Percentiles rank a stretch among this genome's conserved stretches.
Conservation (phyloP, 305 asterid genomes). For the Plantago rigida region DNA sequence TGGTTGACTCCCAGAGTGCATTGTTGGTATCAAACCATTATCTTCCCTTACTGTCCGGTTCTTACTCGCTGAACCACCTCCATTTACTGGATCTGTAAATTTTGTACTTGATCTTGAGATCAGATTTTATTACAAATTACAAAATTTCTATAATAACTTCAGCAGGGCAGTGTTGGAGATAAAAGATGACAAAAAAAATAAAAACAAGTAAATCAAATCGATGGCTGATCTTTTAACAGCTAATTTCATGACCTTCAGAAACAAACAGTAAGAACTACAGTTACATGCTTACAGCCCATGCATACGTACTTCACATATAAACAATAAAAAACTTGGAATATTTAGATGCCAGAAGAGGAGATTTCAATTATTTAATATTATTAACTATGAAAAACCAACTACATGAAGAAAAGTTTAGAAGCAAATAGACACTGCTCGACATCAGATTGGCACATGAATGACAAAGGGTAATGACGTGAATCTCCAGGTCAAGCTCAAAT, state of each 20-base stretch:
- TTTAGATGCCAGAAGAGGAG: slow-evolving; percentile 6
- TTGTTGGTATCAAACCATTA: not conserved
- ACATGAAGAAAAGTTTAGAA: slow-evolving; percentile 15
- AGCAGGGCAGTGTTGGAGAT: no score
- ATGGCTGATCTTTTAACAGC: slow-evolving; percentile 6
- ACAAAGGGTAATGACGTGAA: no score
- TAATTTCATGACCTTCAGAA: slow-evolving; percentile 7
- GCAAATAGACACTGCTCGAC: no score
- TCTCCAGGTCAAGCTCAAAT: no score
- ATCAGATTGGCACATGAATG: no score
- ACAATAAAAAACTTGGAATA: slow-evolving; percentile 1
- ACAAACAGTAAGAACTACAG: not conserved
- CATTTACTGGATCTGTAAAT: slow-evolving; percentile 33
- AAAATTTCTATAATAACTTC: slow-evolving; percentile 8
- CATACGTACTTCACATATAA: not conserved
- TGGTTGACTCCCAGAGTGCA: no score
- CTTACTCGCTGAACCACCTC: slow-evolving; percentile 25
- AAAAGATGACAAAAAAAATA: not conserved
- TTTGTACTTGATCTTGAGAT: slow-evolving; percentile 23
- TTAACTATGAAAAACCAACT: slow-evolving; percentile 15
- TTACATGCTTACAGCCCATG: not conserved
- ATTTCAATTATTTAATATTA: slow-evolving; percentile 12
- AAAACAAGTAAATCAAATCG: slow-evolving; percentile 12
- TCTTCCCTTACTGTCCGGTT: slow-evolving; percentile 20
- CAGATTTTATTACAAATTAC: slow-evolving; percentile 4